phyloP scores from a whole-genome alignment of 164 flowering plant species.

The Nymphaea thermarum region DNA sequence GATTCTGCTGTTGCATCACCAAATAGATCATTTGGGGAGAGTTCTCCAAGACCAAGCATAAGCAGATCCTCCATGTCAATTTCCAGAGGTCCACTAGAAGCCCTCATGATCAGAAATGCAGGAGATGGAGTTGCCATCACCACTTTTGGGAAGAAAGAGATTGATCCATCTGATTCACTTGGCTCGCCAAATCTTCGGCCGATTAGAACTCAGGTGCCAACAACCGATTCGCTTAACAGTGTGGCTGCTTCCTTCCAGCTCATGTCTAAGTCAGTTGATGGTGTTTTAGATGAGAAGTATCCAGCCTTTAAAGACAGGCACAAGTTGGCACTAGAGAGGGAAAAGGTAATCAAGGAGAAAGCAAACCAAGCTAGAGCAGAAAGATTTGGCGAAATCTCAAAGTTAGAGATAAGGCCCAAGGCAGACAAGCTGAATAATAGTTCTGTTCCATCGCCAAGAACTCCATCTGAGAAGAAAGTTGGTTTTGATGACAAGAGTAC shows the following conservation, averaged over 20 bases:
- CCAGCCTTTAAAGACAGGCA: constrained; percentile 91
- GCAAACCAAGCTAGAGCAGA: constrained; percentile 82
- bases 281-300: constrained; percentile 74
- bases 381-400: constrained; percentile 45
- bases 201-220: constrained; percentile 30
- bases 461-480: neutral
- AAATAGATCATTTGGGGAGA: constrained; percentile 57
- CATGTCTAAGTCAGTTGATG: constrained; percentile 90
- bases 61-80: constrained; percentile 27
- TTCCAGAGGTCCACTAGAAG: constrained; percentile 72
- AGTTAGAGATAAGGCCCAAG: constrained; percentile 7
- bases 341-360: constrained; percentile 73
- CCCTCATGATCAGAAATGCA: constrained; percentile 81
- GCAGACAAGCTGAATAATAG: constrained; percentile 2
- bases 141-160: constrained; percentile 56
- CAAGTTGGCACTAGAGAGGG: constrained; percentile 82
- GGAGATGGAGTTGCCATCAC: constrained; percentile 82
- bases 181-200: constrained; percentile 45
- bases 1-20: constrained; percentile 70
- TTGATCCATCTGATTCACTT: constrained; percentile 35
- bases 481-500: neutral
- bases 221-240: constrained; percentile 46
- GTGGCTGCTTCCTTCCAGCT: constrained; percentile 74
- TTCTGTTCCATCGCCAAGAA: neutral
- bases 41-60: constrained; percentile 56